Evolutionary conservation across 495 filamentous ascomycete genomes (phyloP).

Genomic region (Tuber borchii): DNA sequence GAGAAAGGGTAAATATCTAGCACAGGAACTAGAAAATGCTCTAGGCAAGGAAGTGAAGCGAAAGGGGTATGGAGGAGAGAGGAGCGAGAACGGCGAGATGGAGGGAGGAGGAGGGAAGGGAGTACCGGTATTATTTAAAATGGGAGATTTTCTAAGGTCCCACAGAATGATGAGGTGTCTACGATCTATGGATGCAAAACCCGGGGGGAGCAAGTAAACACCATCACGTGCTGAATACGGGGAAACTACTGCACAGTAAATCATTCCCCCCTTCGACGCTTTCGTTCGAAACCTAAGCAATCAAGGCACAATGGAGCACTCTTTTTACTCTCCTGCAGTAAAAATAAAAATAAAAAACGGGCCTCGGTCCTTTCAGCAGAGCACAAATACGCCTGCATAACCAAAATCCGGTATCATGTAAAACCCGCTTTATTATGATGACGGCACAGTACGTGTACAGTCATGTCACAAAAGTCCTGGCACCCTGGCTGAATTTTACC

Average conservation of each 20-base stretch:
- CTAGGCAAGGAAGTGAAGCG: neutral
- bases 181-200: neutral
- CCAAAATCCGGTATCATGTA: neutral
- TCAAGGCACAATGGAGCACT: neutral
- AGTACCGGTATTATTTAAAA: neutral
- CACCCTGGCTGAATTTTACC: no score
- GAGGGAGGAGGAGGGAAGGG: neutral
- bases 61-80: neutral
- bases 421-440: neutral
- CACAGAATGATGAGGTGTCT: slow-evolving; percentile 4
- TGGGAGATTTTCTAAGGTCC: neutral
- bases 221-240: neutral
- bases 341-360: neutral
- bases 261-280: neutral
- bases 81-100: neutral
- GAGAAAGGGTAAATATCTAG: neutral
- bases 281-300: neutral
- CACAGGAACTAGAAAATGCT: neutral
- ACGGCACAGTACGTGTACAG: no score
- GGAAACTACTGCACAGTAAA: neutral
- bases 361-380: neutral
- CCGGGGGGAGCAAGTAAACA: neutral
- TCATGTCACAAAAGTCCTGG: no score
- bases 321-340: neutral
- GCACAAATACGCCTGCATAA: neutral